Percentiles rank a stretch among this genome's conserved stretches.
These are phyloP conservation scores for Arabidopsis thaliana DNA, from an alignment of 345 rosid species.

Conservation along the genomic window DNA sequence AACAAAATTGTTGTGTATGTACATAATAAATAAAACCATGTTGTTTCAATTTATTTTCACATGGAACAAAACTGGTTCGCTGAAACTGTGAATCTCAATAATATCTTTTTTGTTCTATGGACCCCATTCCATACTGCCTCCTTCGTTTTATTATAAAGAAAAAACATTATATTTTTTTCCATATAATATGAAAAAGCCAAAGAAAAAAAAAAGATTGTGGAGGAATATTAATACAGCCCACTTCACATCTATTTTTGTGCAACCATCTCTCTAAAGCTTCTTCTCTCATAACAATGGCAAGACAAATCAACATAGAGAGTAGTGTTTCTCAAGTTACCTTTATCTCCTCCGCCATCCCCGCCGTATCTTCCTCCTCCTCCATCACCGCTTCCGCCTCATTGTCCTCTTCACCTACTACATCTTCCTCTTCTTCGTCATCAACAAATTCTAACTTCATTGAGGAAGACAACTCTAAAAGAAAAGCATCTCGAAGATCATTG, in stretches of 20 bases:
- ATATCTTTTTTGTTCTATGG: conserved; percentile 39
- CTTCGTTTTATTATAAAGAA: conserved; percentile 15
- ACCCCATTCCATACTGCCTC: conserved; percentile 38
- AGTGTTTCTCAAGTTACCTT: conserved; percentile 48
- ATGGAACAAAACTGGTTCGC: conserved; percentile 45
- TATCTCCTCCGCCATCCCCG: neutral
- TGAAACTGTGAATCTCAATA: conserved; percentile 40
- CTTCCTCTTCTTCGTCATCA: conserved; percentile 40
- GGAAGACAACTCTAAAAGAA: conserved; percentile 25
- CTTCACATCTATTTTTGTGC: conserved; percentile 47
- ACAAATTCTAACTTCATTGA: conserved; percentile 25
- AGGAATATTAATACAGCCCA: conserved; percentile 48
- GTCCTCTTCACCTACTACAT: conserved; percentile 41
- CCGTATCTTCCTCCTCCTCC: conserved; percentile 27
- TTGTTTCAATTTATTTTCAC: conserved; percentile 37
- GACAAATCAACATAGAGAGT: conserved; percentile 52
- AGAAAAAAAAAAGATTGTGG: conserved; percentile 23
- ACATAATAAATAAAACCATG: conserved; percentile 17
- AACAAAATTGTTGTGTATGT: neutral
- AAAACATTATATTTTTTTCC: conserved; percentile 7
- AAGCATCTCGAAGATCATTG: conserved; percentile 45
- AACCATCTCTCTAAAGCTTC: conserved; percentile 38
- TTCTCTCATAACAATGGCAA: conserved; percentile 45
- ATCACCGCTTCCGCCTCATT: conserved; percentile 26
- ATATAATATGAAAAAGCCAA: conserved; percentile 42